These are phyloP conservation scores for Globisporangium spinosum DNA, from an alignment of 352 stramenopile species.

Conservation along the genomic window DNA sequence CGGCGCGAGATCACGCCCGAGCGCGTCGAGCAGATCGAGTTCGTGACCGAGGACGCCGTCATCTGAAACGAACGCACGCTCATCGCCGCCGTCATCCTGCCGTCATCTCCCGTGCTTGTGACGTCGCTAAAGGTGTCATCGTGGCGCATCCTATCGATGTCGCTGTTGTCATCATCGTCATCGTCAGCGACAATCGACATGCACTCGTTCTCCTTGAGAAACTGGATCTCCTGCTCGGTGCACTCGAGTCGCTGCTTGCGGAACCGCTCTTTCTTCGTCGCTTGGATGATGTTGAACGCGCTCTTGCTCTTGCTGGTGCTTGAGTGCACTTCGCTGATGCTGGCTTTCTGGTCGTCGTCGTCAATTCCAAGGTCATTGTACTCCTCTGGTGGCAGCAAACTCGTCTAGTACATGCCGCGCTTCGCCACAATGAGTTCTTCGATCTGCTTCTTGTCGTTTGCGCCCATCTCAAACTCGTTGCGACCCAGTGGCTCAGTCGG, in stretches of 20 bases:
- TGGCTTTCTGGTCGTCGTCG: constrained; percentile 8
- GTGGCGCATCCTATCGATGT: constrained; percentile 12
- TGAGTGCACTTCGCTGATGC: no score
- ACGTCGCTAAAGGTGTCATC: constrained; percentile 1
- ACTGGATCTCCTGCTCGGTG: constrained; percentile 56
- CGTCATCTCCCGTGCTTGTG: constrained; percentile 12
- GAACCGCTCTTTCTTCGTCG: constrained; percentile 38
- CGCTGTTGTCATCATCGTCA: constrained; percentile 15
- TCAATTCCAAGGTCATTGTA: constrained; percentile 23
- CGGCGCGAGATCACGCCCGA: constrained; percentile 54
- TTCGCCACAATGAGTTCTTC: constrained; percentile 43
- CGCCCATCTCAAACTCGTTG: constrained; percentile 43
- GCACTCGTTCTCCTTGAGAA: constrained; percentile 40
- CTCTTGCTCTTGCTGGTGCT: neutral
- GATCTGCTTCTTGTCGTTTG: constrained; percentile 39
- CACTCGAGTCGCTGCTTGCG: constrained; percentile 41
- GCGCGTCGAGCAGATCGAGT: constrained; percentile 46
- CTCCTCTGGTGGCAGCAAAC: constrained; percentile 17
- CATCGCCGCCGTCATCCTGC: constrained; percentile 17
- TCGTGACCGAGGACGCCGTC: constrained; percentile 36
- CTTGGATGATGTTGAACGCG: constrained; percentile 38
- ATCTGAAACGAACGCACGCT: constrained; percentile 51
- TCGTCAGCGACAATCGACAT: constrained; percentile 49
- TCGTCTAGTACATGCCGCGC: constrained; percentile 32
- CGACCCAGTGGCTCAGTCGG: neutral